Conservation (phyloP, 352 stramenopile species). For the Peronospora tabacina region DNA sequence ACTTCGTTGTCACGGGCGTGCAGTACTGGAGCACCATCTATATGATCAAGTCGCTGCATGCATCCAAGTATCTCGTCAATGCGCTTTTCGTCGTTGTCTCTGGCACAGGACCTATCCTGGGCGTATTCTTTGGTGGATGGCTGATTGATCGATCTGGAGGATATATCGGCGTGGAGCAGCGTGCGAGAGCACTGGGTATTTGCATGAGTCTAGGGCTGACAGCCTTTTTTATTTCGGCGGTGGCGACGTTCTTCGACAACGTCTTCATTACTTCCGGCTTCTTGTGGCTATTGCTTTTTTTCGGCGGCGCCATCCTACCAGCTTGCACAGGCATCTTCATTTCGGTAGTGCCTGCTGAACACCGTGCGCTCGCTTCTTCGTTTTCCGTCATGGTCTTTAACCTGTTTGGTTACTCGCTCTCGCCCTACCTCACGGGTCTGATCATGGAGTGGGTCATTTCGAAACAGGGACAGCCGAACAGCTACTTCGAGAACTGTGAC, state of each 20-base stretch:
- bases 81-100: slow-evolving; percentile 73
- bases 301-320: slow-evolving; percentile 69
- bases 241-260: slow-evolving; percentile 74
- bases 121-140: slow-evolving; percentile 76
- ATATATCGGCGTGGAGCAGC: slow-evolving; percentile 71
- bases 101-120: slow-evolving; percentile 69
- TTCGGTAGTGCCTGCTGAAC: slow-evolving; percentile 63
- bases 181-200: slow-evolving; percentile 63
- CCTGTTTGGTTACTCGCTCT: slow-evolving; percentile 71
- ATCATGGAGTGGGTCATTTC: slow-evolving; percentile 78
- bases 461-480: slow-evolving; percentile 45
- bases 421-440: slow-evolving; percentile 63
- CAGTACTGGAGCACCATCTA: slow-evolving; percentile 87
- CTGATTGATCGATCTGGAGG: slow-evolving; percentile 69
- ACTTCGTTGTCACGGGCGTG: slow-evolving; percentile 82
- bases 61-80: slow-evolving; percentile 79
- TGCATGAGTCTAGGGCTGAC: slow-evolving; percentile 69
- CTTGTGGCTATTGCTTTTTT: slow-evolving; percentile 79
- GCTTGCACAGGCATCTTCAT: slow-evolving; percentile 84
- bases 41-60: slow-evolving; percentile 81
- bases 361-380: slow-evolving; percentile 67
- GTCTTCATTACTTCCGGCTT: slow-evolving; percentile 67
- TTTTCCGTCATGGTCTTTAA: slow-evolving; percentile 84
- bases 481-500: slow-evolving; percentile 70
- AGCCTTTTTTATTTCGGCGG: slow-evolving; percentile 52